Evolutionary conservation across 2,329 filamentous ascomycete species (phyloP), one percentile per base, ranked within the genome.

Genomic region (Blastomyces emzantsi): DNA sequence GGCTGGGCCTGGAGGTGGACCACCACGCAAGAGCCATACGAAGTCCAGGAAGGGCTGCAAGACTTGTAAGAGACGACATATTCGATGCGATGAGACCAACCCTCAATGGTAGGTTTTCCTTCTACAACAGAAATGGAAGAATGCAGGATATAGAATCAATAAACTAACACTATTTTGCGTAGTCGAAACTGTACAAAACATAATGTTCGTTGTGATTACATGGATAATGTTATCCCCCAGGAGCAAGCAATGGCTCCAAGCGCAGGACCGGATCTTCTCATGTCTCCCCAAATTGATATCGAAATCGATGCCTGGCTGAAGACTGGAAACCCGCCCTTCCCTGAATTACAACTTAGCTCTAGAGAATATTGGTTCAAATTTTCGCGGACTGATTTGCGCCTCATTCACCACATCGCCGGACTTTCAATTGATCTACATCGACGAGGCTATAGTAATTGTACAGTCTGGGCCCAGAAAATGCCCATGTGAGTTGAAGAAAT

Each of bases 131-230:
- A 22, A 39, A 15, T 45, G 15, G 17, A 59, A 36, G 39, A 28
- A 15, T 57, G 33, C 39, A 6, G 60, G 60, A 54, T 63, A 55
- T 33, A 63, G 63, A 43, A 43, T 52, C 59, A 8, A 51, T 52
- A 36, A n/a, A 43, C 65, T 70, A 60, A 71, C 54, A 47, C 30
- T 25, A 63, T 41, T 30, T 25, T 51, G 33, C 65, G 22, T 72
- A 96, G 92, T 80, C 91, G 91, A 73, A 99, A 99, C 78, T 99
- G 94, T 79, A 97, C 93, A 66, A 99, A 97, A 80, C 94, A 99
- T 80, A 96, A 97, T 80, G 94, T 95, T 71, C 90, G 92, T 72
- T 99, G 94, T 78, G 94, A 96, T 71, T 99, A 97, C 81, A 95
- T 96, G 83, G 92, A 97, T 74, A 87, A 87, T 73, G 85, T 89